Evolutionary conservation across 2,329 filamentous ascomycete genomes (phyloP), one percentile per base, ranked within the genome.

Genomic region (Chaetomium sp.): DNA sequence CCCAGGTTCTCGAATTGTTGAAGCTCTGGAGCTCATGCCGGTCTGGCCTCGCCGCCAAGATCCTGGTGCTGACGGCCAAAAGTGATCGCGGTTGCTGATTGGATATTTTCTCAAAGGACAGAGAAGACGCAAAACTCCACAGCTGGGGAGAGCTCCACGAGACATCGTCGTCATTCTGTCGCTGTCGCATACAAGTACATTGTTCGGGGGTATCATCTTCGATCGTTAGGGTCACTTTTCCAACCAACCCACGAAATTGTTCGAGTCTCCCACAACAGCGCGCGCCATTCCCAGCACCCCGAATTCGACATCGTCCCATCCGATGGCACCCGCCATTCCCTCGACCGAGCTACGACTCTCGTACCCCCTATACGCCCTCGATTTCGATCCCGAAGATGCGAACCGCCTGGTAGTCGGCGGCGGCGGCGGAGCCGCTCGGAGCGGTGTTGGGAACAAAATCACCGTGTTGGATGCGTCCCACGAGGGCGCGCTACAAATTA

Each of bases 361-460:
- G 64, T 97, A 94, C 77, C 93, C 93, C 57, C 85, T 96, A 65
- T 97, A 93, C 77, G 87, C 90, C 63, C 90, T 92, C 75, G 93
- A 93, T 74, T 97, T 96, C 77, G 92, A 96, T 74, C 91, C 90
- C 59, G 85, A 89, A 72, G 88, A 96, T 79, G 84, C 89, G 65
- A 85, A 85, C 68, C 88, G 88, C 68, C 82, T 97, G 27, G 80
- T 97, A 9, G 91, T 97, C 45, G 92, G 90, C 66, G 94, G 94
- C 60, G 94, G 94, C 67, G 94, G 94, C 69, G 94, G 94, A 58
- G 88, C 91, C 69, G 88, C 90, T 57, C 86, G 87, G 69, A 92
- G 87, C 70, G 93, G 92, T 53, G 91, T 97, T 25, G 87, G 88
- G 63, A 97, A 97, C 81, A 92, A 92, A 78, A 92, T 97, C 73